Evolutionary conservation across 805 yeast species (phyloP), one percentile per base, ranked within the genome.

Genomic region (Candida verbasci): DNA sequence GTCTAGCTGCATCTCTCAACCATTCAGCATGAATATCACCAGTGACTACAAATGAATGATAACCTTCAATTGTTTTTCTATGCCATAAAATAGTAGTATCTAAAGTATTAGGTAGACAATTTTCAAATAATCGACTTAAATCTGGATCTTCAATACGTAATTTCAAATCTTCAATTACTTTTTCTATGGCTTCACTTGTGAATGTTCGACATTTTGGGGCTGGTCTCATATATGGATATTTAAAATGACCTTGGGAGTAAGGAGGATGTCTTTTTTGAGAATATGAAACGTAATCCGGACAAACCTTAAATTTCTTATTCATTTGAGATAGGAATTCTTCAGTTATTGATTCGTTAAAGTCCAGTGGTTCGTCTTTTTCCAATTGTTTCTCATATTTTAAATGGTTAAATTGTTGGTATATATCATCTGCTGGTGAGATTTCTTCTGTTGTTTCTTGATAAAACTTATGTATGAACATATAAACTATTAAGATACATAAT

Each of bases 1-100:
- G 96, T 47, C 93, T 66, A 0, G 95, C 86, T 1, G 94, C 80
- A 56, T 87, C 96, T 36, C 96, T 62, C 33, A 87, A 62, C 96
- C 96, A 87, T 57, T 87, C 95, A 2, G 96, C 96, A 55, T 86
- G 88, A 38, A 87, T 87, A 52, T 87, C 96, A 8, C 96, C 96
- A 0, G 96, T 87, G 22, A 86, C 91, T 1, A 87, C 74, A 57
- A 87, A 87, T 1, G 94, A 69, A 43, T 78, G 75, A 14, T 23
- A n/a, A 4, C 3, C 12, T 24, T 16, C 16, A 4, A 20, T 17
- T 9, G 11, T 16, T 10, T 31, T 21, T 24, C 40, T 37, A 55
- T 82, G 86, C 86, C 87, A 87, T 37, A 84, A 64, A 32, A 87
- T 76, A 0, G 96, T 86, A 1, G 96, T 87, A 50, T 87, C 96